phyloP scores from a whole-genome alignment of 805 yeast genomes.

The Teunomyces lycoperdinae region DNA sequence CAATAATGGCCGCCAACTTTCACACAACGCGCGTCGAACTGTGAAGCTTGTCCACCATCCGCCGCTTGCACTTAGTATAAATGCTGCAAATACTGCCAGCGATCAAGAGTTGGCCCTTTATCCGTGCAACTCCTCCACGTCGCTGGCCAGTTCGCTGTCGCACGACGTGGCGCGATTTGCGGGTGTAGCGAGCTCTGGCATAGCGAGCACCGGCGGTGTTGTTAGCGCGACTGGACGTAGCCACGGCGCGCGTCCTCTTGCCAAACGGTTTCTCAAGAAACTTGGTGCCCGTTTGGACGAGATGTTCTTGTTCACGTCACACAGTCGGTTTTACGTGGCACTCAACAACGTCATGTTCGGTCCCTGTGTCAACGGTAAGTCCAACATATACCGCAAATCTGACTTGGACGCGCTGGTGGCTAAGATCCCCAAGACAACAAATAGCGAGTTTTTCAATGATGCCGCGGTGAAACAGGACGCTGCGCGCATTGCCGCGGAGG shows the following conservation, averaged over 20 bases:
- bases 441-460: conserved; percentile 28
- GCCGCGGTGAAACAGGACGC: conserved; percentile 30
- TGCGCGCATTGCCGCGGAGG: conserved; percentile 20
- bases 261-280: conserved; percentile 19
- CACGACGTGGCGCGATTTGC: neutral
- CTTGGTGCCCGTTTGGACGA: conserved; percentile 75
- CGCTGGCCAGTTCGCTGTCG: neutral
- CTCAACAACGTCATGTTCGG: conserved; percentile 73
- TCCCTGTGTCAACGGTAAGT: conserved; percentile 90
- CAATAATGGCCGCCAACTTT: conserved; percentile 46
- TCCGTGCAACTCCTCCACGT: conserved; percentile 9
- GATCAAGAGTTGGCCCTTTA: conserved; percentile 25
- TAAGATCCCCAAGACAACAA: conserved; percentile 22
- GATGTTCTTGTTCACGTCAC: conserved; percentile 80
- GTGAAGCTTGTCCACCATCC: conserved; percentile 77
- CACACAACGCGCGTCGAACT: conserved; percentile 25
- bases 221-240: neutral
- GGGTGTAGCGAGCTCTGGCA: neutral
- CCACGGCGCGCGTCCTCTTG: neutral
- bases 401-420: conserved; percentile 60
- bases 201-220: neutral
- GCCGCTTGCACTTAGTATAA: conserved; percentile 58
- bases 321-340: conserved; percentile 79
- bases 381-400: conserved; percentile 70
- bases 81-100: conserved; percentile 10